Base-by-base conservation (phyloP, 176 grass and related monocot genomes). In the maize (Zea mays) region DNA sequence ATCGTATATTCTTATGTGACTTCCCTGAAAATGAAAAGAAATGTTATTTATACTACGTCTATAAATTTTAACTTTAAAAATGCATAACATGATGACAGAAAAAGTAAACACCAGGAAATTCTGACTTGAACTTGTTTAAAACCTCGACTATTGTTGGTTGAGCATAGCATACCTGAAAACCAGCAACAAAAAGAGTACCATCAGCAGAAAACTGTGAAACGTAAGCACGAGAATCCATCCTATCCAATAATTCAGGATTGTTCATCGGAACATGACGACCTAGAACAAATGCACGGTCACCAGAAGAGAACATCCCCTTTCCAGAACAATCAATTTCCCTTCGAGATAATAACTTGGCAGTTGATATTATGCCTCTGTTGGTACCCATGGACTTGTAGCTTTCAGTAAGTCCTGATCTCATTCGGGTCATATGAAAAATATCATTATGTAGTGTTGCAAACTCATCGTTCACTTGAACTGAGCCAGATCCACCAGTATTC, bases 1-100 rank as follows among this genome's bases (percentile, higher is more conserved):
- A 77, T 93, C 83, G 75, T 93, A 97, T 80, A 97, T 93, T 84
- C 82, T 90, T 71, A 97, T 93, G 77, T 85, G 88, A 61, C 90
- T 81, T 84, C 90, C 83, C 90, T 97, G 77, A 27, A 34, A 19
- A 84, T 43, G 3, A 58, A 84, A 81, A 55, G 0, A 69, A 69
- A 79, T 2, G 12, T 14, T 33, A 70, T 34, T 47, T 11, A 33
- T 34, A 61, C 5, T 33, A 33, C 48, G 43, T 1, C 2, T 48
- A 5, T 33, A 45, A 6, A 2, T 35, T 71, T 0, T 4, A 7
- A 0, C 13, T 49, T 12, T 81, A 74, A 48, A 1, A 63, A 82
- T 46, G 6, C 10, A 58, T 2, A 20, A 63, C 63, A 82, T 74
- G 8, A 41, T 41, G 35, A 19, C 0, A 4, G 14, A 17, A 11